Conservation (phyloP, 2,329 filamentous ascomycete species). For the Ceratocystis cacaofunesta region DNA sequence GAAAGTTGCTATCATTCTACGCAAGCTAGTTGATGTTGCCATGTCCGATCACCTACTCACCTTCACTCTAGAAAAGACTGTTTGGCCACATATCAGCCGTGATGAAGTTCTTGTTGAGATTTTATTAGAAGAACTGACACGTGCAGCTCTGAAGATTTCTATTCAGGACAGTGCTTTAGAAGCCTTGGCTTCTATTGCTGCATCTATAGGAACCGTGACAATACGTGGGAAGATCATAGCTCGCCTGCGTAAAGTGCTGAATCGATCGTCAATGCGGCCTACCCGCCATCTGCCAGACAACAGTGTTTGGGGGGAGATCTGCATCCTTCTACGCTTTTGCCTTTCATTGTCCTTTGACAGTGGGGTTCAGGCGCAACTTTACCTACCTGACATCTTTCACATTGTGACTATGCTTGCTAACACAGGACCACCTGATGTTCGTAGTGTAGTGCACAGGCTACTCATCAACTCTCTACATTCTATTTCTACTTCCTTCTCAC, state of each 20-base stretch:
- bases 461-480: constrained; percentile 54
- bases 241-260: constrained; percentile 50
- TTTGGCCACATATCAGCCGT: constrained; percentile 49
- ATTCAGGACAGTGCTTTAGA: constrained; percentile 43
- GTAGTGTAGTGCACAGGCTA: constrained; percentile 45
- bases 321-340: constrained; percentile 50
- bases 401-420: constrained; percentile 57
- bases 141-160: constrained; percentile 39
- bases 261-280: constrained; percentile 51
- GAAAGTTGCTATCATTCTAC: constrained; percentile 46
- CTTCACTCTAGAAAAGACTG: constrained; percentile 47
- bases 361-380: constrained; percentile 51
- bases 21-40: constrained; percentile 52
- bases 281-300: constrained; percentile 52
- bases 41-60: constrained; percentile 44
- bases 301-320: constrained; percentile 54
- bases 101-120: constrained; percentile 53
- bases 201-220: constrained; percentile 49
- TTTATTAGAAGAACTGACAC: constrained; percentile 52
- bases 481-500: constrained; percentile 47
- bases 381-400: constrained; percentile 54
- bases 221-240: constrained; percentile 51
- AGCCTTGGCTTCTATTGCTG: constrained; percentile 45
- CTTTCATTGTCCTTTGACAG: constrained; percentile 53
- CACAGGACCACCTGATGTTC: constrained; percentile 42